A percentile compares a stretch with the other conserved stretches of the same genome.
Conservation (phyloP, 306 rosid species). For the Begonia peltatifolia region DNA sequence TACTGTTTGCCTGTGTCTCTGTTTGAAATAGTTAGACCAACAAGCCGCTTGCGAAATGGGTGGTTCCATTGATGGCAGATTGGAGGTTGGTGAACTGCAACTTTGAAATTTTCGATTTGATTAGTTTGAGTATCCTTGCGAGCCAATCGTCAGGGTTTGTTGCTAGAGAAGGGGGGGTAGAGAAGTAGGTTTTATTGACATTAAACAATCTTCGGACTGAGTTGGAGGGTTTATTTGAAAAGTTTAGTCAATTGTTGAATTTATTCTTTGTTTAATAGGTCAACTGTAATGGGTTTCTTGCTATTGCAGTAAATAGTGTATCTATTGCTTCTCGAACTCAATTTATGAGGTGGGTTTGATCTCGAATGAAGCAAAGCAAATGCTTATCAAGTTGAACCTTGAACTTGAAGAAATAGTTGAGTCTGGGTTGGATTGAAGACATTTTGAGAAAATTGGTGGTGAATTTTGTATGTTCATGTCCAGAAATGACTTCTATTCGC, state of each 20-base stretch:
- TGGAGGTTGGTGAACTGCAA: slow-evolving; percentile 51
- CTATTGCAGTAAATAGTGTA: slow-evolving; percentile 24
- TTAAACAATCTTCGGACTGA: too few relatives aligned
- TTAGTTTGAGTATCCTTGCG: slow-evolving; percentile 4
- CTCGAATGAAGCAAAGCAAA: slow-evolving; percentile 18
- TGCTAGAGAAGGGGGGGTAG: background rate
- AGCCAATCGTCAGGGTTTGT: slow-evolving; percentile 3
- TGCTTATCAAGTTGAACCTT: slow-evolving; percentile 1
- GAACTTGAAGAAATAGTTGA: slow-evolving; percentile 10
- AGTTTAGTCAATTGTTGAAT: slow-evolving; percentile 4
- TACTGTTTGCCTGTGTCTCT: too few relatives aligned
- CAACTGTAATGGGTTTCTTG: slow-evolving; percentile 18
- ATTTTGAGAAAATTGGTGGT: slow-evolving; percentile 2
- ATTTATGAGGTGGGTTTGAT: slow-evolving; percentile 34
- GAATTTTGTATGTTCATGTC: slow-evolving; percentile 22
- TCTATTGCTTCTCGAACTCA: slow-evolving; percentile 24
- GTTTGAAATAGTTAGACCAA: too few relatives aligned
- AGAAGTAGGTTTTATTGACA: background rate
- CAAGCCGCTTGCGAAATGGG: too few relatives aligned
- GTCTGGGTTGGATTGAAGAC: slow-evolving; percentile 10
- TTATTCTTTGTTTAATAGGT: background rate
- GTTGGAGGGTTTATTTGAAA: too few relatives aligned
- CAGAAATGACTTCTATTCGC: slow-evolving; percentile 45
- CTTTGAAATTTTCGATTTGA: slow-evolving; percentile 29
- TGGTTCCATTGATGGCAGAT: slow-evolving; percentile 1